Evolutionary conservation across 768 basidiomycete species (phyloP), one percentile per base, ranked within the genome.

Genomic region (Artomyces pyxidatus): DNA sequence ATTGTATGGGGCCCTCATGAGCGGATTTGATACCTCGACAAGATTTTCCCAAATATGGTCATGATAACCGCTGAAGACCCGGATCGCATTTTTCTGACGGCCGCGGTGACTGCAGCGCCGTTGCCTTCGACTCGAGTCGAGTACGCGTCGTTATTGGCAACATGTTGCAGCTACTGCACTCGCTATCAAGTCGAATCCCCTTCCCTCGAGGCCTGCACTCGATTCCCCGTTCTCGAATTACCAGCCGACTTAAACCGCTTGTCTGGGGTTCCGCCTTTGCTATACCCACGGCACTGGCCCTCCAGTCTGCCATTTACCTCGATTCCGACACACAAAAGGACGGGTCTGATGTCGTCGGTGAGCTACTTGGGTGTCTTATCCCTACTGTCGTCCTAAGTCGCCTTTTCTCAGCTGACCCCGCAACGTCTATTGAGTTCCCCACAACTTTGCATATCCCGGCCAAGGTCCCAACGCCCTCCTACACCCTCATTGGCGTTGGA

Each of bases 401-500:
- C 21, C 28, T 26, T 21, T 7, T 21, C 21, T 32, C 57, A 84
- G 88, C 75, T 53, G 88, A 91, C 59, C 78, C 83, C 37, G 85
- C 78, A 19, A 88, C 86, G 2, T 79, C 78, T 6, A 80, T 90
- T 54, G 67, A 72, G 51, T 91, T 90, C 60, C 88, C 88, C 3
- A 81, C 71, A 38, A 73, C 72, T 4, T 68, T 91, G 21, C 72
- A 61, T 16, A 72, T 88, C 19, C 80, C 82, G 17, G 78, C 85
- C 27, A 85, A 80, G 57, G 65, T 77, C 14, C 74, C 78, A 9
- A 64, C 78, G 6, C 79, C 85, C 8, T 66, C 75, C 2, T 77
- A 88, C 58, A 75, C 80, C 10, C 75, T 95, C 5, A 68, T 96
- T 17, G 93, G 93, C 6, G 69, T 90, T 1, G 93, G 93, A 21